Conservation (phyloP, 2,329 filamentous ascomycete genomes). For the Aureobasidium musti region DNA sequence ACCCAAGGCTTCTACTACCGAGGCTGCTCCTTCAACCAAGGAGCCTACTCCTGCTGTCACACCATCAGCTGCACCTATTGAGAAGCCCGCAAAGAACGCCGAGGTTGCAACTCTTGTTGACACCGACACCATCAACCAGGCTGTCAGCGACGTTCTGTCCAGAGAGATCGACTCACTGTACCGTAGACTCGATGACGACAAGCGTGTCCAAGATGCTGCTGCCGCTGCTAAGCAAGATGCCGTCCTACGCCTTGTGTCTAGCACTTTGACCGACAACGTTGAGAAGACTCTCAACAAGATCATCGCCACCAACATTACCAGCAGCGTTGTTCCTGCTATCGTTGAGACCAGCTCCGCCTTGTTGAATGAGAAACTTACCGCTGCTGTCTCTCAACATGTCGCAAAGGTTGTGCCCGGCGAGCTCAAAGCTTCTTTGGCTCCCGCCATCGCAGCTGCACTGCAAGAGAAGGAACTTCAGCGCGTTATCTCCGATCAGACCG, state of each 20-base stretch:
- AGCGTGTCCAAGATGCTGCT: constrained; percentile 63
- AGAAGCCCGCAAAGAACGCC: constrained; percentile 20
- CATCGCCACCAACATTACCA: constrained; percentile 72
- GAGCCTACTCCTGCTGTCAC: neutral
- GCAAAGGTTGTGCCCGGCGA: constrained; percentile 63
- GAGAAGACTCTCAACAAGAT: constrained; percentile 76
- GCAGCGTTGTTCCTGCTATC: constrained; percentile 73
- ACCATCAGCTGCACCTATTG: constrained; percentile 5
- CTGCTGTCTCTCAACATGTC: constrained; percentile 67
- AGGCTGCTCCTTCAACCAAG: neutral
- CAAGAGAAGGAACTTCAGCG: constrained; percentile 74
- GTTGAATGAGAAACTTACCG: constrained; percentile 70
- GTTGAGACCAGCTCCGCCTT: constrained; percentile 66
- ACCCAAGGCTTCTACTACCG: constrained; percentile 9
- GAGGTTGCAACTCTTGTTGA: constrained; percentile 34
- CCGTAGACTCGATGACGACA: constrained; percentile 68
- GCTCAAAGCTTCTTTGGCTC: constrained; percentile 69
- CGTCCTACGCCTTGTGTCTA: constrained; percentile 67
- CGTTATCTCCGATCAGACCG: constrained; percentile 70
- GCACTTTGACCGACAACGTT: constrained; percentile 68
- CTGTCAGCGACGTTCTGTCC: constrained; percentile 32
- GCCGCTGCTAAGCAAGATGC: constrained; percentile 68
- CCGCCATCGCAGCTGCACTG: constrained; percentile 66
- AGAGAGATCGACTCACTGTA: constrained; percentile 58
- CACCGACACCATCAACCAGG: constrained; percentile 24